These are phyloP conservation scores for Talaromyces sp. DNA, from an alignment of 2,329 filamentous ascomycete species.

Conservation along the genomic window DNA sequence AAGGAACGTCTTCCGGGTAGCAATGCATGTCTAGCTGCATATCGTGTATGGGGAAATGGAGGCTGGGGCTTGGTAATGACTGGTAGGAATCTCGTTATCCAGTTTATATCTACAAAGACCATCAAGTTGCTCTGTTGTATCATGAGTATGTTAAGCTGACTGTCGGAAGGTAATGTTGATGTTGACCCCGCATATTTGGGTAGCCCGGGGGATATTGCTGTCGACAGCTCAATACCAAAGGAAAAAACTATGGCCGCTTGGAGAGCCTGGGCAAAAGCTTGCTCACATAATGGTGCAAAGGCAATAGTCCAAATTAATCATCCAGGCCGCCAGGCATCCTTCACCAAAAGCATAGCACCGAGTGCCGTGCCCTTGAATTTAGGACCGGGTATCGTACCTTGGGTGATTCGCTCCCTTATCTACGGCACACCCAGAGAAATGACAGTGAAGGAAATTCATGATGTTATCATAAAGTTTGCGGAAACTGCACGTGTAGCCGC, in stretches of 20 bases:
- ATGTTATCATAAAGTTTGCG: constrained; percentile 49
- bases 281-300: constrained; percentile 34
- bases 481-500: constrained; percentile 45
- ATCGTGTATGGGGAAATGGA: constrained; percentile 39
- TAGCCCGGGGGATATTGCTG: background rate
- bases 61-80: constrained; percentile 40
- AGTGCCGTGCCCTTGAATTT: constrained; percentile 36
- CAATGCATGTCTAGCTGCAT: background rate
- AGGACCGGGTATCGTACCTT: constrained; percentile 27
- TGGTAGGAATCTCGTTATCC: constrained; percentile 21
- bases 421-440: constrained; percentile 53
- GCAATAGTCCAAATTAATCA: constrained; percentile 41
- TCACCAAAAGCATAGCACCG: constrained; percentile 28
- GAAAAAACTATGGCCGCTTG: constrained; percentile 37
- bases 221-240: constrained; percentile 2
- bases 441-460: constrained; percentile 49
- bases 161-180: background rate
- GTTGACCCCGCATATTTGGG: background rate
- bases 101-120: background rate
- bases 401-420: constrained; percentile 24
- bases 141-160: background rate
- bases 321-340: constrained; percentile 38
- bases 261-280: constrained; percentile 23
- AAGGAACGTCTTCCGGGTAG: background rate
- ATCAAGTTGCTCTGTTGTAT: background rate